Evolutionary conservation across 352 stramenopile species (phyloP), one percentile per base, ranked within the genome.

Genomic region (Elongisporangium senticosum): DNA sequence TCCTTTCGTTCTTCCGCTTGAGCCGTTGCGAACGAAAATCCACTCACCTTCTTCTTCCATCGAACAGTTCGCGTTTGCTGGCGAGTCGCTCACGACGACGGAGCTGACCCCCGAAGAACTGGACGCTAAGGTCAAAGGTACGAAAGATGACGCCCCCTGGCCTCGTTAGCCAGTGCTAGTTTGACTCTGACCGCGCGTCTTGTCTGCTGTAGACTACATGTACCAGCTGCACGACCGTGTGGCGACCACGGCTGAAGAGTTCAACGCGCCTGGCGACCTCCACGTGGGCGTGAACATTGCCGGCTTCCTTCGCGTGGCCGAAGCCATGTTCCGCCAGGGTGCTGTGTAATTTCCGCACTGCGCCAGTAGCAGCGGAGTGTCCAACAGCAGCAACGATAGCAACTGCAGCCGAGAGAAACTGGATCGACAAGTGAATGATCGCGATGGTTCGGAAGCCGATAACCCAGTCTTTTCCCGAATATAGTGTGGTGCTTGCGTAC

Each of bases 291-390:
- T 91, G 23, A 98, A 97, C 75, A 99, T 99, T 77, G 84, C 87
- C 40, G 96, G 95, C 71, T 99, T 99, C 69, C 86, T 98, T 61
- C 91, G 91, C 51, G 95, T 99, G 43, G 97, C 96, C 8, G 90
- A 98, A 66, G 91, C 92, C 64, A 99, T 99, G 96, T 92, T 98
- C 69, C 76, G 83, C 62, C 96, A 99, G 79, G 97, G 97, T 52
- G 93, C 94, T 19, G 95, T 99, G 53, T 99, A 96, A 84, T 43
- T 51, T 47, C 43, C 13, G 26, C 11, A 1, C 17, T 17, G 33
- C 33, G 33, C 33, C 17, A 43, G 33, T 43, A 43, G 33, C 33
- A 43, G 33, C 33, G 10, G 33, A 15, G 13, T 43, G 33, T 43
- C 33, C 33, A 43, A 17, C 8, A 43, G 33, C 33, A 43, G 33